Percentiles rank a stretch among this genome's conserved stretches.
Evolutionary conservation across 176 grass and related monocot genomes (phyloP).

Genomic region (Pontederia crassipes): DNA sequence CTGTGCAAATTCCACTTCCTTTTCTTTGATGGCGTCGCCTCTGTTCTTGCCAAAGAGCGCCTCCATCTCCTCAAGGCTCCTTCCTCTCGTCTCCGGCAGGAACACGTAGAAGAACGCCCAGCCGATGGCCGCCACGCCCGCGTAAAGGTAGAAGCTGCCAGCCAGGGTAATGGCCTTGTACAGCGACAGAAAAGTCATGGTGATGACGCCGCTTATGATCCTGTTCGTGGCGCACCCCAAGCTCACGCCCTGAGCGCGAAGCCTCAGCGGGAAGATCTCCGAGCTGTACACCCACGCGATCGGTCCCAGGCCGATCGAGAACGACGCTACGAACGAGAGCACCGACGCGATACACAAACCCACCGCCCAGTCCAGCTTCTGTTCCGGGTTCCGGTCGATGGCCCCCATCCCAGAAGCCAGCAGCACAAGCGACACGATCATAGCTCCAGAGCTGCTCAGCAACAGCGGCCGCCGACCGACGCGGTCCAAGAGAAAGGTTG

Average conservation of each 20-base stretch:
- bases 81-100: not conserved
- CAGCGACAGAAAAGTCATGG: not conserved
- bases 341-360: not conserved
- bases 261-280: slow-evolving; percentile 1
- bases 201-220: not conserved
- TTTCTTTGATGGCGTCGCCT: not conserved
- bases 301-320: not conserved
- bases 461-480: not conserved
- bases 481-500: not conserved
- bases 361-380: not conserved
- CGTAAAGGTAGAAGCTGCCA: not conserved
- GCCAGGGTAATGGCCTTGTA: slow-evolving; percentile 4
- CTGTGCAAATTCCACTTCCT: not conserved
- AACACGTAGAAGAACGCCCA: not conserved
- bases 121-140: not conserved
- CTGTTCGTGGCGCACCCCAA: not conserved
- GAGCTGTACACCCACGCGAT: not conserved
- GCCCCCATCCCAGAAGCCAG: not conserved
- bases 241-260: not conserved
- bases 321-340: not conserved
- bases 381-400: not conserved
- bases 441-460: not conserved
- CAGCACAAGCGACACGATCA: not conserved
- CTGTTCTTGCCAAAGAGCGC: not conserved
- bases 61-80: not conserved